Base-by-base conservation (phyloP, 2,329 filamentous ascomycete genomes). In the Pseudogymnoascus sp. region DNA sequence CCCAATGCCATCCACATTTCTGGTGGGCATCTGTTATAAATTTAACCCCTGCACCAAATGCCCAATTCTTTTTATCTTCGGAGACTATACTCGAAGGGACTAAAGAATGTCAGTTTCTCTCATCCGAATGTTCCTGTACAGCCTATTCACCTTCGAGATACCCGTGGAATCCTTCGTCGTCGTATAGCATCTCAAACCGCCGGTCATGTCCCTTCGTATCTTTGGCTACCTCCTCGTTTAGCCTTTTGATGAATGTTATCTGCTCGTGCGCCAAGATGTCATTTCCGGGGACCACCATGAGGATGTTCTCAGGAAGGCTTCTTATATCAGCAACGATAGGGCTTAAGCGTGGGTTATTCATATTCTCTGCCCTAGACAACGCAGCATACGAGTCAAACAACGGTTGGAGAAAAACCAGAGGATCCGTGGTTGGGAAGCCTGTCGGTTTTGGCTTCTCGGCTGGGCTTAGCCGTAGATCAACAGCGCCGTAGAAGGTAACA, bases 371-470 rank as follows among this genome's bases (percentile, higher is more conserved):
- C 5, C 74, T 68, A 10, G 65, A 69, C 1, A 70, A 70, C 3
- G 68, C 75, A 1, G 75, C 73, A 64, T 81, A 81, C 0, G 77
- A 69, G 66, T 81, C 77, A 47, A 76, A 79, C 7, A 82, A 67
- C 0, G 76, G 76, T 24, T 74, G 61, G 59, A 81, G 63, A 14
- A 76, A 74, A 0, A 65, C 63, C 14, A 77, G 33, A 0, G 77
- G 77, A 62, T 82, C 79, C 1, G 64, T 70, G 73, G 72, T 6
- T 42, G 38, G 38, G 8, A 19, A 10, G 7, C n/a, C 38, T 4
- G 16, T 11, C 16, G 38, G 38, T 42, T 42, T 42, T 42, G 38
- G 38, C 38, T 42, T 42, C 19, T 42, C 38, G n/a, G 6, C 38
- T 19, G 38, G 38, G 38, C 38, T 42, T 10, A 42, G 8, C n/a